These are phyloP conservation scores for Linum usitatissimum DNA, from an alignment of 345 rosid species.

Conservation along the genomic window DNA sequence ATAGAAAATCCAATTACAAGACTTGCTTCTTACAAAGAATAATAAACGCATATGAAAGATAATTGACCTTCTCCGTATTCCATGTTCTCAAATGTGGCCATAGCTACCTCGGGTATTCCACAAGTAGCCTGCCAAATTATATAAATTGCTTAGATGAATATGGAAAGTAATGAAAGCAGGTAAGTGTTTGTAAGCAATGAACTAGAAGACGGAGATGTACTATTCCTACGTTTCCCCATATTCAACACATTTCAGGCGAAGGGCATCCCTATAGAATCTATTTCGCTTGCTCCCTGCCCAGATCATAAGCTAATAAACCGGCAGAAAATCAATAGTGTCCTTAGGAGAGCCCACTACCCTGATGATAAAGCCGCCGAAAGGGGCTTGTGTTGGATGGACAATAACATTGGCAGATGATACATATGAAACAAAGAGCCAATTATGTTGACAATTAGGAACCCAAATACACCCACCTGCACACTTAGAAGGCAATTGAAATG, in stretches of 20 bases:
- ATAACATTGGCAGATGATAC: not conserved
- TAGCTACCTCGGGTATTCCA: slow-evolving; percentile 88
- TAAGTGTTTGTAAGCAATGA: not conserved
- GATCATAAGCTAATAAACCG: too few relatives aligned
- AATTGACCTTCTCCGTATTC: slow-evolving; percentile 90
- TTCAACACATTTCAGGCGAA: too few relatives aligned
- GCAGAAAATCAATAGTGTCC: too few relatives aligned
- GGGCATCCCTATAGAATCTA: too few relatives aligned
- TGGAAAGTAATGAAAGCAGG: not conserved
- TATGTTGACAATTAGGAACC: not conserved
- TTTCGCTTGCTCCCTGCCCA: too few relatives aligned
- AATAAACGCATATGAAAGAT: slow-evolving; percentile 1
- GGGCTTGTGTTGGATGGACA: not conserved
- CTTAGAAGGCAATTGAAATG: slow-evolving; percentile 95
- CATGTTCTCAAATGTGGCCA: slow-evolving; percentile 92
- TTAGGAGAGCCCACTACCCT: too few relatives aligned
- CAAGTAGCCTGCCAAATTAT: slow-evolving; percentile 62
- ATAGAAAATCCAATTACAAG: not conserved
- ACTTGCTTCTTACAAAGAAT: not conserved
- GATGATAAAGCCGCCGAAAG: too few relatives aligned
- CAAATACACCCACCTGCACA: slow-evolving; percentile 59
- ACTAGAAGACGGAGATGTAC: not conserved
- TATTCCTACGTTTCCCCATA: too few relatives aligned
- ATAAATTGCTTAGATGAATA: slow-evolving; percentile 16
- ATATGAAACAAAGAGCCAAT: not conserved